These are phyloP conservation scores for Sporormia fimetaria DNA, from an alignment of 495 filamentous ascomycete genomes.

Conservation along the genomic window DNA sequence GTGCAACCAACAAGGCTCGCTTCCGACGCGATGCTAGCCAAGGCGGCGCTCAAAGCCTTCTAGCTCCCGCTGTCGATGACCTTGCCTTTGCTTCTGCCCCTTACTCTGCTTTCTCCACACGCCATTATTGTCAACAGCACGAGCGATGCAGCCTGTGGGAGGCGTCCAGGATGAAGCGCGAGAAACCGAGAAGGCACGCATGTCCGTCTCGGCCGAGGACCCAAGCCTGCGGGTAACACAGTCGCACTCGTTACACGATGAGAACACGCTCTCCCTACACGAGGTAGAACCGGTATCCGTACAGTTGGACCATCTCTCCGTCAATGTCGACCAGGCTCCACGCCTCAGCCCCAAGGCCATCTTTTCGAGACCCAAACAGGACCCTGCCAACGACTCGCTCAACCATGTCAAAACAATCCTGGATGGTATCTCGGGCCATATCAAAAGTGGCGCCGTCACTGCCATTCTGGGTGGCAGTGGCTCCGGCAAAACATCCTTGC, in stretches of 20 bases:
- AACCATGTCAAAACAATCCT: slow-evolving; percentile 37
- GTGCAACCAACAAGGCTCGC: too few relatives aligned
- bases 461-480: slow-evolving; percentile 66
- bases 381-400: neutral
- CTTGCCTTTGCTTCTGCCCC: too few relatives aligned
- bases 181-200: slow-evolving; percentile 1
- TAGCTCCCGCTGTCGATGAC: too few relatives aligned
- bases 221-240: neutral
- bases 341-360: slow-evolving; percentile 2
- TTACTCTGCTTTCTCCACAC: too few relatives aligned
- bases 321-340: slow-evolving; percentile 18
- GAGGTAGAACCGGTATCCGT: slow-evolving; percentile 20
- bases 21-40: too few relatives aligned
- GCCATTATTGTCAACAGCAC: too few relatives aligned
- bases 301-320: slow-evolving; percentile 14
- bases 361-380: slow-evolving; percentile 8
- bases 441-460: slow-evolving; percentile 52
- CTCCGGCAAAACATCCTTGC: slow-evolving; percentile 59
- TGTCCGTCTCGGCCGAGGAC: neutral
- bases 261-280: slow-evolving; percentile 17
- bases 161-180: too few relatives aligned
- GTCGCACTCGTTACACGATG: slow-evolving; percentile 3
- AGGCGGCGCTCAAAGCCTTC: too few relatives aligned
- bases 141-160: too few relatives aligned
- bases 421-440: slow-evolving; percentile 42